phyloP scores from a whole-genome alignment of 805 yeast species.

The Barnettozyma populi region DNA sequence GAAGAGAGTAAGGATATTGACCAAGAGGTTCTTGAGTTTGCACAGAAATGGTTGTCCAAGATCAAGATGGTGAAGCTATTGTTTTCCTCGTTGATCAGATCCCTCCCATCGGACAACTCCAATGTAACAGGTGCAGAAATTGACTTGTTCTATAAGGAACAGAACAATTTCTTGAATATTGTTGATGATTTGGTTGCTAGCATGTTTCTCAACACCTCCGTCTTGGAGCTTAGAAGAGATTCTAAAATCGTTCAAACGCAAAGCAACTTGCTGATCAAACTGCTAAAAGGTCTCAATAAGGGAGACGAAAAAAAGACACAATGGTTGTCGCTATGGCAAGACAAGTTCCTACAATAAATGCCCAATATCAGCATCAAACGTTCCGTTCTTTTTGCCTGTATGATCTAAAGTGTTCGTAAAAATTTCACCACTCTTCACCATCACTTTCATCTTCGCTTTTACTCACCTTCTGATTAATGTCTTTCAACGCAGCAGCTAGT shows the following conservation, averaged over 20 bases:
- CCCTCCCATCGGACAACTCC: conserved; percentile 41
- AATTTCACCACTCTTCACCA: conserved; percentile 59
- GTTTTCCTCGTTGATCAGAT: conserved; percentile 51
- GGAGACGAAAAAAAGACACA: conserved; percentile 46
- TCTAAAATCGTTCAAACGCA: conserved; percentile 27
- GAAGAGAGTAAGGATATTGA: conserved; percentile 25
- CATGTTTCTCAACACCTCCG: conserved; percentile 37
- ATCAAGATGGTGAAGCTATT: conserved; percentile 53
- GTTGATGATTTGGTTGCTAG: conserved; percentile 58
- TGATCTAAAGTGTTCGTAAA: not conserved
- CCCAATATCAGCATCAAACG: not conserved
- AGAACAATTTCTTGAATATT: conserved; percentile 36
- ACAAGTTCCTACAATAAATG: conserved; percentile 30
- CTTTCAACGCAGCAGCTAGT: conserved; percentile 75
- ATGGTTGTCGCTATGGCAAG: conserved; percentile 53
- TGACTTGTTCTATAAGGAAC: conserved; percentile 41
- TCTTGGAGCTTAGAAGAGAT: conserved; percentile 24
- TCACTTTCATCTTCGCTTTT: conserved; percentile 82
- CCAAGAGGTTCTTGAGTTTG: conserved; percentile 34
- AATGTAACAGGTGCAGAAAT: conserved; percentile 35
- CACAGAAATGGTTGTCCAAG: conserved; percentile 46
- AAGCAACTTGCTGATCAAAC: conserved; percentile 13
- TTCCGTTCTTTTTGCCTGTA: not conserved
- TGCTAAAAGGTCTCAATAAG: conserved; percentile 41
- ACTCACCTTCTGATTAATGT: conserved; percentile 77